Base-by-base conservation (phyloP, 257 asterid species). In the Verbascum thapsus region DNA sequence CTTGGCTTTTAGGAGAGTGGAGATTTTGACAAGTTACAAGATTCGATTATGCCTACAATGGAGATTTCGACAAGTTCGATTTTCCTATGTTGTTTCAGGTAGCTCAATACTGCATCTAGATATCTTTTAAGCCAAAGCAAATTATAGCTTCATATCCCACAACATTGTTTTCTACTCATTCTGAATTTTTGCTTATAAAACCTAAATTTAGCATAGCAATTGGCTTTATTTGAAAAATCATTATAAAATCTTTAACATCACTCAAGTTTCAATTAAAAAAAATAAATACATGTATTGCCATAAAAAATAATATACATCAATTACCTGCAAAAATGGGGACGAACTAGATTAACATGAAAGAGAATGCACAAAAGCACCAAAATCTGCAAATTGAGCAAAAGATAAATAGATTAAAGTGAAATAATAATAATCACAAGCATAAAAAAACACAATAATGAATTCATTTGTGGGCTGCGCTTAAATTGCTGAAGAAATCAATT, bases 311-410 rank as follows among this genome's bases (percentile, higher is more conserved):
- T 4, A 37, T 22, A 39, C 30, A 3, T 4, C 30, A 50, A 3
- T 30, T 61, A 71, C 76, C 74, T 20, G 65, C 60, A 62, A 53
- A 49, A 23, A 6, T n/a, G n/a, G 17, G 55, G 63, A 53, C 44
- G 62, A 11, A 64, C 35, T 56, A 30, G n/a, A n/a, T n/a, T 42
- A 35, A 11, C 6, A 17, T 15, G 8, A 26, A 26, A 47, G 50
- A 16, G 11, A 2, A 34, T 38, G 12, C 6, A 35, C 64, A 32
- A 52, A 18, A 57, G 20, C 30, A 38, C 53, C 39, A 49, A n/a
- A 23, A n/a, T 3, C 69, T 63, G 38, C 6, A 62, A 57, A 67
- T 44, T 53, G 41, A 41, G 7, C 11, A 10, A 5, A 45, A 35
- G 19, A 48, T 15, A 19, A 23, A 17, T 32, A 13, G 10, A 19